Evolutionary conservation across 306 rosid species (phyloP), one percentile per base, ranked within the genome.

Genomic region (Malus fusca): DNA sequence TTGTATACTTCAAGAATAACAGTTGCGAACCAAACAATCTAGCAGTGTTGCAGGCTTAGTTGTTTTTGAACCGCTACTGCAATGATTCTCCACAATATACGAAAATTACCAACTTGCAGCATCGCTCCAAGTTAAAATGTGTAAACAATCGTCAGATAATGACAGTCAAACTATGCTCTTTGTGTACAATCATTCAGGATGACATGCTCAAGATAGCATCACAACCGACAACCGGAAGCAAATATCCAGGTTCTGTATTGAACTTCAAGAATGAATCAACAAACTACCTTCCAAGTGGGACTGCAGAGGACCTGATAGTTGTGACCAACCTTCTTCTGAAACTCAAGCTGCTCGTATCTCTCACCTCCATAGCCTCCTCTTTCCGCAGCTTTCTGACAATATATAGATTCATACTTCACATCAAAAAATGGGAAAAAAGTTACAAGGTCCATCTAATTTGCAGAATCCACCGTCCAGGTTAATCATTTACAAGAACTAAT

Each of bases 281-380:
- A 52, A 74, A 75, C 71, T 88, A 95, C 97, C 99, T 92, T 85
- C 99, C 99, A 92, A 66, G 88, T 85, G 77, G 81, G 73, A 85
- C 85, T 88, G 11, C 25, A 80, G 70, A 95, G 96, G 79, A 72
- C 79, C 76, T 80, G 86, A 80, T 90, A 95, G 84, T 75, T 69
- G 61, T 82, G 83, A 40, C 82, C 84, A 84, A 95, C 97, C 84
- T 95, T 84, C 83, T 40, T 85, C 82, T 89, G 94, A 85, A 89
- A 87, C 69, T 85, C 90, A 48, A 92, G 88, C 82, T 92, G 89
- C 85, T 95, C 99, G 80, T 95, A 95, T 83, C 97, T 87, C 88
- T 95, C 99, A 82, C 77, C 86, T 75, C 99, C 99, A 74, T 95
- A 92, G 22, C 94, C 97, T 76, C 93, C 97, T 87, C 99, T 89